Base-by-base conservation (phyloP, 2,329 filamentous ascomycete species). In the Fusarium pseudocircinatum region DNA sequence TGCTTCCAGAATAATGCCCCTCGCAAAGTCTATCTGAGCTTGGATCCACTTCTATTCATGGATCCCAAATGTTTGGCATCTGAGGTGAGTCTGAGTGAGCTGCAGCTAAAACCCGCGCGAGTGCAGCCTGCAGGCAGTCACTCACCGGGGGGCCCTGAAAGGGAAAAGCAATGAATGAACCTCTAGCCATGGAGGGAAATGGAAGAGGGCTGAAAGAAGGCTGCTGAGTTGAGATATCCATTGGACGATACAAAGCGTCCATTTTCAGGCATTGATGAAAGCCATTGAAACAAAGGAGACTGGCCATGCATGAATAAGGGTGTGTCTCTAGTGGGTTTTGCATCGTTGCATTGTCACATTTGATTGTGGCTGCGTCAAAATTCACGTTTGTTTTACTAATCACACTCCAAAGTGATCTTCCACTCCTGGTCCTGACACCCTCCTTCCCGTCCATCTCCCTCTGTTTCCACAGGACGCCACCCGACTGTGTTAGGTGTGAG, bases 61-160 rank as follows among this genome's bases (percentile, higher is more conserved):
- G 44, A 34, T 36, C 57, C 30, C 34, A 61, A 61, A 58, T 63
- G 60, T 60, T 60, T 63, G 42, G 60, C 53, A 63, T 63, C 60
- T 49, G 56, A 54, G 50, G 50, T 53, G 50, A 52, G 28, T 22
- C 54, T 66, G 63, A 50, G 54, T 62, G 67, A 61, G 60, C 72
- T 76, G 73, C 73, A 75, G 69, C 69, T 58, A 70, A 69, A 69
- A 62, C 69, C 36, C 20, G 50, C 24, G 52, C 60, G 40, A 63
- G 46, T 72, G 67, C 72, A 71, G 67, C 62, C 68, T 74, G 71
- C 71, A 74, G 68, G 64, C 53, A 68, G 70, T 63, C 52, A 28
- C 54, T 47, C 54, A 54, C 32, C 39, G 68, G 53, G 67, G 68
- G 68, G 54, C n/a, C 56, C 42, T 56, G 56, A 26, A 65, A 63